Base-by-base conservation (phyloP, 139 green algal genomes). In the Yamagishiella unicocca region DNA sequence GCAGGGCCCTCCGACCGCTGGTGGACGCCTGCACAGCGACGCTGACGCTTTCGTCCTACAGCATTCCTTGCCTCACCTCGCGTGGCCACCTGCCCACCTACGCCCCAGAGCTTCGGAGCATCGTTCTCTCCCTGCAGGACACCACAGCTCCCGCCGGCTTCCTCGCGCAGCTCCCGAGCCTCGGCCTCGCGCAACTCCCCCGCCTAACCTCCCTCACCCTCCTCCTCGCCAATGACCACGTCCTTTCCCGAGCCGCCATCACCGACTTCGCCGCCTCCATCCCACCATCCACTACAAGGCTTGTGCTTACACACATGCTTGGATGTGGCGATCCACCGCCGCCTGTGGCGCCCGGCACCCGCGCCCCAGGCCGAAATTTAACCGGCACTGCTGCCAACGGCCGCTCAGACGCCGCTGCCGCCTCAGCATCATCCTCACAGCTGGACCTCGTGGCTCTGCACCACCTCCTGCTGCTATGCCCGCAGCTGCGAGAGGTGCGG, bases 11-110 rank as follows among this genome's bases (percentile, higher is more conserved):
- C 0, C 79, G 79, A 9, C 40, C 79, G 14, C 40, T 85, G 1
- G 79, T 76, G 29, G 79, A 85, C n/a, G 40, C 61, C n/a, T 22
- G 4, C n/a, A 53, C 40, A 3, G 2, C 29, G n/a, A 50, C 29
- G 21, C 61, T 85, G 42, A 85, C 79, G 3, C 61, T 85, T n/a
- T 66, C 79, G 3, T 22, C 55, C 77, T 54, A 53, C 55, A 43
- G 40, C 38, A 37, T 84, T 19, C 77, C 35, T 14, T 53, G 27
- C 77, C 55, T 73, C n/a, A 4, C 29, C 4, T 22, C 73, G 14
- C 45, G 73, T 17, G 73, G 75, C 33, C 75, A 6, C 29, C 75
- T 82, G 4, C 75, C 75, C 33, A 50, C 46, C 46, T 53, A 55
- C 54, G 24, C 37, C 5, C 54, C 76, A 22, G 6, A 27, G 53